These are phyloP conservation scores for Coemansia biformis DNA, from an alignment of 192 early-diverging fungal genomes.

Conservation along the genomic window DNA sequence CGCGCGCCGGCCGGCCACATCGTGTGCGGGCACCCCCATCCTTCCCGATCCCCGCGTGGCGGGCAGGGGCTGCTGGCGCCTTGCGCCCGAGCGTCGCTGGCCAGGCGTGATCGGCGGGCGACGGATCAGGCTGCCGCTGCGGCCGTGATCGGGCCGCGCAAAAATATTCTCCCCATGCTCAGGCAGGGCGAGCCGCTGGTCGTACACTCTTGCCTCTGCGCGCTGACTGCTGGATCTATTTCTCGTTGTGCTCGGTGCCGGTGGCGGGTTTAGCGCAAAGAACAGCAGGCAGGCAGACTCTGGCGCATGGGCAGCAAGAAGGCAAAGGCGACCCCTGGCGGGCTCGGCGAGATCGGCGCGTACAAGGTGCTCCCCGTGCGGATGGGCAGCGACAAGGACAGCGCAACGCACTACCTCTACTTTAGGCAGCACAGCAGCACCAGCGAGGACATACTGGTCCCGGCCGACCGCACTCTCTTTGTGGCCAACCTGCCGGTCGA, in stretches of 20 bases:
- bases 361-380: slow-evolving; percentile 55
- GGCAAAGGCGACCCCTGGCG: slow-evolving; percentile 10
- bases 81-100: too few relatives aligned
- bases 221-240: background rate
- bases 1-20: too few relatives aligned
- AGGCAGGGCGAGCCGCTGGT: background rate
- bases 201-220: too few relatives aligned
- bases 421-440: slow-evolving; percentile 52
- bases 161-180: slow-evolving; percentile 6
- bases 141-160: too few relatives aligned
- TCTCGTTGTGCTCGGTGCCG: too few relatives aligned
- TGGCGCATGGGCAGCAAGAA: slow-evolving; percentile 20
- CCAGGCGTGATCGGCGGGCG: too few relatives aligned
- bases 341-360: slow-evolving; percentile 50
- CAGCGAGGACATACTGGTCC: slow-evolving; percentile 45
- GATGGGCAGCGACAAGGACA: slow-evolving; percentile 15
- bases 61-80: too few relatives aligned
- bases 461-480: slow-evolving; percentile 61
- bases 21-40: too few relatives aligned
- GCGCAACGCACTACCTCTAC: slow-evolving; percentile 51
- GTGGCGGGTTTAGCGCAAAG: background rate
- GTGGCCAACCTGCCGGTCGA: slow-evolving; percentile 66
- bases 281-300: background rate
- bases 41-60: too few relatives aligned
- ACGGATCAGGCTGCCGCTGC: background rate